These are phyloP conservation scores for Diplodia corticola DNA, from an alignment of 2,329 filamentous ascomycete species.

Conservation along the genomic window DNA sequence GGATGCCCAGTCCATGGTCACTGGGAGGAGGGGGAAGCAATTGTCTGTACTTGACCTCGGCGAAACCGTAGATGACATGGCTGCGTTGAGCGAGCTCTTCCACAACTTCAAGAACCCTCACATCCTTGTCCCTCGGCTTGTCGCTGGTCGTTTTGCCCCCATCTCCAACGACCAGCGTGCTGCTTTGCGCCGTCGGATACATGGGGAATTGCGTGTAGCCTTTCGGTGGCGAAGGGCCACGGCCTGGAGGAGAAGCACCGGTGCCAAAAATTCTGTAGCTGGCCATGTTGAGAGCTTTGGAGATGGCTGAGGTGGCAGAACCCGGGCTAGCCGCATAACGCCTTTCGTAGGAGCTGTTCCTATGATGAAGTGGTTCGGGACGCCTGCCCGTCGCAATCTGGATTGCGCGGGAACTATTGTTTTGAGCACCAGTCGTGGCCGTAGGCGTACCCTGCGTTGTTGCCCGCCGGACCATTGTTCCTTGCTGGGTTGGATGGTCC, in stretches of 20 bases:
- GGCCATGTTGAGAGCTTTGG: slow-evolving; percentile 92
- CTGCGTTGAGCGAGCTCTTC: slow-evolving; percentile 91
- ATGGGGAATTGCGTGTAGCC: slow-evolving; percentile 80
- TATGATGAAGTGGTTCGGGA: slow-evolving; percentile 64
- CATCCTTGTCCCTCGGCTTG: slow-evolving; percentile 72
- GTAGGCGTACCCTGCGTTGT: slow-evolving; percentile 74
- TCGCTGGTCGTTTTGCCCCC: slow-evolving; percentile 59
- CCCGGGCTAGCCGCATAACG: slow-evolving; percentile 70
- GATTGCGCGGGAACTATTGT: slow-evolving; percentile 70
- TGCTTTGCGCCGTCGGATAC: slow-evolving; percentile 70
- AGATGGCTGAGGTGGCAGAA: slow-evolving; percentile 86
- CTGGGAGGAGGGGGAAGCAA: slow-evolving; percentile 83
- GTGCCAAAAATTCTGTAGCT: slow-evolving; percentile 74
- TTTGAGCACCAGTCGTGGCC: slow-evolving; percentile 68
- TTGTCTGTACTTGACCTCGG: slow-evolving; percentile 97
- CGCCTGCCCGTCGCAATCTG: slow-evolving; percentile 70
- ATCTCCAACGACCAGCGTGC: slow-evolving; percentile 64
- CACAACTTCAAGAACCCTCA: slow-evolving; percentile 73
- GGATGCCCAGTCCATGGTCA: slow-evolving; percentile 65
- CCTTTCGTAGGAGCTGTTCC: slow-evolving; percentile 78
- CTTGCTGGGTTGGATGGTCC: slow-evolving; percentile 52
- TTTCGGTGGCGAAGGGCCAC: slow-evolving; percentile 70
- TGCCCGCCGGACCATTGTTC: slow-evolving; percentile 69
- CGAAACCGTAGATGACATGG: slow-evolving; percentile 96
- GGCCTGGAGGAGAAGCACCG: slow-evolving; percentile 63